Percentiles rank a stretch among this genome's conserved stretches.
phyloP scores from a whole-genome alignment of 495 filamentous ascomycete species.

The Gamarada debralockiae region DNA sequence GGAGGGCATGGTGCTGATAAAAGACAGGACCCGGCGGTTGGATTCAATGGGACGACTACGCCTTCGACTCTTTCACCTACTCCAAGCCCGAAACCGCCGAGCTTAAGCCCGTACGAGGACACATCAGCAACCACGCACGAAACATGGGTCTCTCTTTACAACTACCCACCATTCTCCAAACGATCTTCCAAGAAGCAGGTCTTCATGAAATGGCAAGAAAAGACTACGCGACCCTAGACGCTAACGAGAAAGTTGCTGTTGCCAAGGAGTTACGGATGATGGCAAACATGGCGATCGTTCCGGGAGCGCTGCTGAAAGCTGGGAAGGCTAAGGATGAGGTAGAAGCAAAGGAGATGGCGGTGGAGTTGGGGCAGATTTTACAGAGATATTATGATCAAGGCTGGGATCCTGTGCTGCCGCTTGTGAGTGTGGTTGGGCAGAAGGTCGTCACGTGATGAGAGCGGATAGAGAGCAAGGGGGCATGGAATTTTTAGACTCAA shows the following conservation, averaged over 20 bases:
- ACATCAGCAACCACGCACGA: background rate
- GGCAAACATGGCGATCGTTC: background rate
- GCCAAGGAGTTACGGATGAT: background rate
- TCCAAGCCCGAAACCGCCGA: background rate
- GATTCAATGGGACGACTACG: background rate
- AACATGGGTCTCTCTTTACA: background rate
- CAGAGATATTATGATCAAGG: constrained; percentile 1
- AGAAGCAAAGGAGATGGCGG: constrained; percentile 1
- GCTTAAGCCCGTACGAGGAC: background rate
- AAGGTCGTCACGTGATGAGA: too few species aligned
- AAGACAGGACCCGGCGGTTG: background rate
- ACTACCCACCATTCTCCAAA: background rate
- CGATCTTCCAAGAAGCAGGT: background rate
- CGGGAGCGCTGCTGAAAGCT: background rate
- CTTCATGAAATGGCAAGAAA: background rate
- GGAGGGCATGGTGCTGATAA: background rate
- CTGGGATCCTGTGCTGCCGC: background rate
- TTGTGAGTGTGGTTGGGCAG: background rate
- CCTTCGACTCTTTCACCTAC: background rate
- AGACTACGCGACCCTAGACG: background rate
- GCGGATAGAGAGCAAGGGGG: too few species aligned
- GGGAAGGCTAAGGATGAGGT: background rate
- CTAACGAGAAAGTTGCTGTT: background rate
- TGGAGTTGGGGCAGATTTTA: background rate
- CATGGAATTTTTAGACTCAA: too few species aligned